Base-by-base conservation (phyloP, 257 asterid species). In the Ophiorrhiza pumila region DNA sequence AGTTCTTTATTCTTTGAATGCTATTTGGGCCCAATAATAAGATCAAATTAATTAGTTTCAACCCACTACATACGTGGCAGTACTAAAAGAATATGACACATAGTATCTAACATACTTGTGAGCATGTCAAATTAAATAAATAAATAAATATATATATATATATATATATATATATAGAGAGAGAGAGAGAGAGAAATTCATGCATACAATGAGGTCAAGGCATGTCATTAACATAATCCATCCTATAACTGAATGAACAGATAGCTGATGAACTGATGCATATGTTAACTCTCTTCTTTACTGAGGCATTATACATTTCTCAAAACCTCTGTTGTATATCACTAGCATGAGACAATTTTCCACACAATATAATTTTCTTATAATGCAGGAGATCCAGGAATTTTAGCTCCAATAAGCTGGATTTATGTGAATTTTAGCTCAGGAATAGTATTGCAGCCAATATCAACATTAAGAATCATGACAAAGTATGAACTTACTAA, bases 161-260 rank as follows among this genome's bases (percentile, higher is more conserved):
- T n/a, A n/a, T n/a, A n/a, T n/a, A n/a, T n/a, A n/a, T n/a, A n/a
- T n/a, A n/a, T n/a, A n/a, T n/a, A n/a, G n/a, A n/a, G n/a, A n/a
- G n/a, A n/a, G n/a, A n/a, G n/a, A n/a, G n/a, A n/a, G n/a, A 43
- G 71, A 47, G 35, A 62, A 62, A 17, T 53, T 71, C 47, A 71
- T 20, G 34, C 43, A 59, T 10, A 45, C 46, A 42, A 45, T 68
- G 59, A 45, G 46, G 23, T 46, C 47, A 72, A 45, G 69, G 39
- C 50, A 35, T 34, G 62, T 34, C 59, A 71, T 59, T 22, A 25
- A 22, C 25, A 64, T 9, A 69, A 7, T 68, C 32, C 32, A 14
- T 49, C 46, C 20, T 20, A 31, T 0, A 29, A 12, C 4, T 23
- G 59, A 32, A 47, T 4, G 45, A 22, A 55, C 49, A 52, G 62